phyloP scores from a whole-genome alignment of 805 yeast species.

The Candida vaughaniae region DNA sequence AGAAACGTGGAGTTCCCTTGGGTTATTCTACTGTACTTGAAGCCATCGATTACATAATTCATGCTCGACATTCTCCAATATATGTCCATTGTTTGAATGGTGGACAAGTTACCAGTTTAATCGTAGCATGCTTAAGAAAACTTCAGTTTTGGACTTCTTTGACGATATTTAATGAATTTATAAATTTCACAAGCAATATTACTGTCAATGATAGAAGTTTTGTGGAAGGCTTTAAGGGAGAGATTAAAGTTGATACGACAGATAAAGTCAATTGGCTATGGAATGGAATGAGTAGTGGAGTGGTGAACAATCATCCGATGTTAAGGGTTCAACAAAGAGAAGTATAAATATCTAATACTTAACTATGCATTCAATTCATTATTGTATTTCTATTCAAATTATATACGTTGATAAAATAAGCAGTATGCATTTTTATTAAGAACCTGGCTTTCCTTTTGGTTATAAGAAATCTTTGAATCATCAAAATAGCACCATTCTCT shows the following conservation, averaged over 20 bases:
- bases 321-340: constrained; percentile 28
- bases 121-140: constrained; percentile 83
- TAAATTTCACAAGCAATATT: constrained; percentile 70
- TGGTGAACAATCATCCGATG: constrained; percentile 57
- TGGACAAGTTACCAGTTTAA: constrained; percentile 78
- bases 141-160: constrained; percentile 86
- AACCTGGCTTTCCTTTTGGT: constrained; percentile 51
- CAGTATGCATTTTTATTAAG: constrained; percentile 79
- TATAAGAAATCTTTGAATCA: constrained; percentile 64
- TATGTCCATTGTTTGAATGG: constrained; percentile 90
- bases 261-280: constrained; percentile 62
- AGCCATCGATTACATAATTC: constrained; percentile 62
- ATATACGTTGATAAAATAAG: constrained; percentile 55
- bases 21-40: constrained; percentile 59
- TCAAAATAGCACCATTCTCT: constrained; percentile 82
- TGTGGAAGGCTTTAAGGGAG: constrained; percentile 75
- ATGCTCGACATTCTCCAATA: constrained; percentile 61
- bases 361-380: too few species aligned
- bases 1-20: constrained; percentile 81
- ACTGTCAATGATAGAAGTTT: constrained; percentile 82
- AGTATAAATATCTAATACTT: too few species aligned
- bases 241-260: constrained; percentile 47
- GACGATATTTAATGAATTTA: constrained; percentile 82
- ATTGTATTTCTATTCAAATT: not conserved
- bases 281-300: constrained; percentile 60